These are phyloP conservation scores for Termitomyces sp. DNA, from an alignment of 768 basidiomycete species.

Conservation along the genomic window DNA sequence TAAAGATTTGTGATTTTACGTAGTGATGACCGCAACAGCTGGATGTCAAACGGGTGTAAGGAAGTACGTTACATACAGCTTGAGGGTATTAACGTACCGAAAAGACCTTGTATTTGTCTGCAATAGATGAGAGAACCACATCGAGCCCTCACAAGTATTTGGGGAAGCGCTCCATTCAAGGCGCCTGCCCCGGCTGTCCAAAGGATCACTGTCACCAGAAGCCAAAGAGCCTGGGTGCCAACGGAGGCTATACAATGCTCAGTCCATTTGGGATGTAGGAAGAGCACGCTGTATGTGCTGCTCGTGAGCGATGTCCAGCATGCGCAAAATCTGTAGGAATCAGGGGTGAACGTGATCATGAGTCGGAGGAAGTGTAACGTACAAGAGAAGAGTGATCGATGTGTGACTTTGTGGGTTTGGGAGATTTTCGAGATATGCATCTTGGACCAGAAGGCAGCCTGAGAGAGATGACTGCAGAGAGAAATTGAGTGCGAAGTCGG, in stretches of 20 bases:
- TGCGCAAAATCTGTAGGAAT: constrained; percentile 40
- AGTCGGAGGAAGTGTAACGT: constrained; percentile 13
- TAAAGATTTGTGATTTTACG: constrained; percentile 23
- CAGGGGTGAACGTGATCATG: background rate
- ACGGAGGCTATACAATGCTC: constrained; percentile 47
- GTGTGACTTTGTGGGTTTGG: constrained; percentile 39
- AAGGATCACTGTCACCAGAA: constrained; percentile 50
- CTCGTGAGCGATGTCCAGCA: constrained; percentile 57
- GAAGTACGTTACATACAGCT: background rate
- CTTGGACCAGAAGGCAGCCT: constrained; percentile 57
- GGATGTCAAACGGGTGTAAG: background rate
- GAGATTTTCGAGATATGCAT: constrained; percentile 43
- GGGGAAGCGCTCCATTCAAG: constrained; percentile 43
- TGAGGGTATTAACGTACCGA: constrained; percentile 30
- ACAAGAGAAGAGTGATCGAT: constrained; percentile 46
- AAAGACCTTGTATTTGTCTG: constrained; percentile 47
- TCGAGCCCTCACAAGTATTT: constrained; percentile 29
- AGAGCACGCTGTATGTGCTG: constrained; percentile 47
- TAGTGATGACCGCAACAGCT: constrained; percentile 48
- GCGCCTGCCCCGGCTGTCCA: constrained; percentile 55
- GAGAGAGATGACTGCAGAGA: constrained; percentile 40
- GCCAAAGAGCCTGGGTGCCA: constrained; percentile 56
- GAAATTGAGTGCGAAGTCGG: background rate
- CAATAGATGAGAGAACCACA: constrained; percentile 49
- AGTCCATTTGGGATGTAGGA: constrained; percentile 55